Conservation (phyloP, 2,329 filamentous ascomycete species). For the Trichophyton schoenleinii region DNA sequence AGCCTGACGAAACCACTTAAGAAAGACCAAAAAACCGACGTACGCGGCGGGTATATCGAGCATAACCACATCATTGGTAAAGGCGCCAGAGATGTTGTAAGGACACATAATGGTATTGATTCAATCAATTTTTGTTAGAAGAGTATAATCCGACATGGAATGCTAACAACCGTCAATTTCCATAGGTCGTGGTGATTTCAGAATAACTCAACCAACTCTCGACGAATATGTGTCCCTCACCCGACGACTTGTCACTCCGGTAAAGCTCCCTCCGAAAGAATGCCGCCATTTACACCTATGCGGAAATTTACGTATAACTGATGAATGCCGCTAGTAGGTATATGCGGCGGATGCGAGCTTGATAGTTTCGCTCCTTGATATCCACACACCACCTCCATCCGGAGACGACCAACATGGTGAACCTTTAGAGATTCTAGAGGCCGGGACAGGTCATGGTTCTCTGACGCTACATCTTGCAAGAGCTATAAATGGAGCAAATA, state of each 20-base stretch:
- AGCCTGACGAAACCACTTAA: constrained; percentile 33
- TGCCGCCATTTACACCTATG: neutral
- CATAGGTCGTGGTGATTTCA: constrained; percentile 25
- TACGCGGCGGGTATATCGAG: constrained; percentile 26
- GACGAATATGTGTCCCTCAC: constrained; percentile 60
- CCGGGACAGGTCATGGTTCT: constrained; percentile 73
- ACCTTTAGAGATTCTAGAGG: constrained; percentile 65
- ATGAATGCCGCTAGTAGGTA: neutral
- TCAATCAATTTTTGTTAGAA: neutral
- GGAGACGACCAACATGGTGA: constrained; percentile 20
- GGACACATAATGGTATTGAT: constrained; percentile 37
- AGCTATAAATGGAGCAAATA: constrained; percentile 62
- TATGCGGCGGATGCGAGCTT: constrained; percentile 64
- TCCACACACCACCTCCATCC: constrained; percentile 44
- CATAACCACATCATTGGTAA: constrained; percentile 53
- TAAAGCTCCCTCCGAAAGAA: constrained; percentile 27
- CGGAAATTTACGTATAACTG: neutral
- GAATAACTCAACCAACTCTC: constrained; percentile 53
- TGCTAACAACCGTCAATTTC: neutral
- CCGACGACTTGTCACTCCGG: constrained; percentile 61
- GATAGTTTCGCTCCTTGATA: constrained; percentile 64
- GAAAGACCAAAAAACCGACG: constrained; percentile 24
- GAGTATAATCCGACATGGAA: too few relatives aligned
- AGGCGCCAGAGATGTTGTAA: constrained; percentile 45
- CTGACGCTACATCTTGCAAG: constrained; percentile 63